Evolutionary conservation across 2,329 filamentous ascomycete genomes (phyloP).

Genomic region (Ophiosphaerella narmari): DNA sequence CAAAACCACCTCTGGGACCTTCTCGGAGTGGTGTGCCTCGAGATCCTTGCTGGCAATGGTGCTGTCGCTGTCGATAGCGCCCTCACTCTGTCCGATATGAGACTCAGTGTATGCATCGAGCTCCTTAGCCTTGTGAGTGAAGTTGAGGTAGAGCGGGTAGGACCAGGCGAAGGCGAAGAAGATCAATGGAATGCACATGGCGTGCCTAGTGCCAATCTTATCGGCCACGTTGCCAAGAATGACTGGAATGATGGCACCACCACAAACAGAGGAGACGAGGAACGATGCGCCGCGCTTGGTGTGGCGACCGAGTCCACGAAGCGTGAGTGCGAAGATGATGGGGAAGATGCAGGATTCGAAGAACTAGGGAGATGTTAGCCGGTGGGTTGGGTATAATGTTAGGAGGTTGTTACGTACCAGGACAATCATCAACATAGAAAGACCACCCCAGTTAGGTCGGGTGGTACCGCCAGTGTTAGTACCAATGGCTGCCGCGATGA

Average conservation of each 20-base stretch:
- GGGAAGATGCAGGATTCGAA: constrained; percentile 48
- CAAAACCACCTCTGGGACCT: neutral
- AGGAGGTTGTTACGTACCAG: neutral
- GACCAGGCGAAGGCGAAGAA: constrained; percentile 44
- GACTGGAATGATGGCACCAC: constrained; percentile 43
- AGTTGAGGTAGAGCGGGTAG: constrained; percentile 45
- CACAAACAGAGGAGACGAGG: constrained; percentile 44
- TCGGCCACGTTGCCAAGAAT: constrained; percentile 45
- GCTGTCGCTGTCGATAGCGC: constrained; percentile 30
- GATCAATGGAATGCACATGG: constrained; percentile 43
- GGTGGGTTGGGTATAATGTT: no score
- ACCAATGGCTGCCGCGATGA: constrained; percentile 41
- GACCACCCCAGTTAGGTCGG: constrained; percentile 42
- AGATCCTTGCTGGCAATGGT: constrained; percentile 30
- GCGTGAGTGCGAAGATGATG: constrained; percentile 43
- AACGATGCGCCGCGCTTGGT: constrained; percentile 48
- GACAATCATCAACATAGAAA: constrained; percentile 44
- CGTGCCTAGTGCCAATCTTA: constrained; percentile 36
- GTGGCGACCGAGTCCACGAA: constrained; percentile 46
- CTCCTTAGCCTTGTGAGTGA: constrained; percentile 37
- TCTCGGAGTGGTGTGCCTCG: constrained; percentile 26
- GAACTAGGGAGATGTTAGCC: constrained; percentile 25
- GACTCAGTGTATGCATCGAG: constrained; percentile 43
- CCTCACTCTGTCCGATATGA: constrained; percentile 33
- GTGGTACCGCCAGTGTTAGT: constrained; percentile 34